Conservation (phyloP, 257 asterid species). For the Solanum neorickii region DNA sequence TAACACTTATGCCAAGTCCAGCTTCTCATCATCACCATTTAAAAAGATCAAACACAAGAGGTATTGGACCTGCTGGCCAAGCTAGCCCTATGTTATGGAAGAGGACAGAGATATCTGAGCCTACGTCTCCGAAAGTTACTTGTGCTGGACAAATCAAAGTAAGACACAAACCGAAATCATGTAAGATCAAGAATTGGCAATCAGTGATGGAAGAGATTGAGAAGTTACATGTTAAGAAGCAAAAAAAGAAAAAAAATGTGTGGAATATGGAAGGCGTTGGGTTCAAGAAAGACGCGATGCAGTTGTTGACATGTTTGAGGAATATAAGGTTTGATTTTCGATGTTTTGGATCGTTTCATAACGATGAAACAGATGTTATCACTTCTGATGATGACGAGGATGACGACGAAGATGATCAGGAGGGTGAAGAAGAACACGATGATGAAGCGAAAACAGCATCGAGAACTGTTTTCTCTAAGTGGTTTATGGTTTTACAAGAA, state of each 20-base stretch:
- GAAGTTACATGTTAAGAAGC: constrained; percentile 38
- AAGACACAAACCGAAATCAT: constrained; percentile 17
- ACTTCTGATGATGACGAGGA: constrained; percentile 33
- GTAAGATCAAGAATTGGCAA: constrained; percentile 84
- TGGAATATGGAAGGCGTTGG: constrained; percentile 53
- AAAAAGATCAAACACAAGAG: constrained; percentile 9
- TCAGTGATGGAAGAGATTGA: constrained; percentile 93
- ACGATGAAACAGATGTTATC: constrained; percentile 30
- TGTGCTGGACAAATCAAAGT: constrained; percentile 90
- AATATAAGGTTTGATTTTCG: constrained; percentile 60
- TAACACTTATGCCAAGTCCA: constrained; percentile 76
- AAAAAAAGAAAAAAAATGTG: constrained; percentile 25
- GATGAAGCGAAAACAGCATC: background rate
- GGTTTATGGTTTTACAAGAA: constrained; percentile 79
- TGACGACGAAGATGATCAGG: constrained; percentile 29
- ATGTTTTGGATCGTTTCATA: constrained; percentile 58
- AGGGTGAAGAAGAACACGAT: constrained; percentile 3
- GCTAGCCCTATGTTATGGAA: constrained; percentile 52
- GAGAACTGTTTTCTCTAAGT: constrained; percentile 52
- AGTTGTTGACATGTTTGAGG: constrained; percentile 58
- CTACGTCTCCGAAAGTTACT: constrained; percentile 76
- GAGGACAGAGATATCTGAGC: constrained; percentile 45
- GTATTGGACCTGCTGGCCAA: constrained; percentile 13
- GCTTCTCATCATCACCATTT: constrained; percentile 25
- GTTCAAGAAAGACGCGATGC: constrained; percentile 69